A percentile compares a stretch with the other conserved stretches of the same genome.
These are phyloP conservation scores for Solanum hybrid DNA, from an alignment of 305 asterid species.

Conservation along the genomic window DNA sequence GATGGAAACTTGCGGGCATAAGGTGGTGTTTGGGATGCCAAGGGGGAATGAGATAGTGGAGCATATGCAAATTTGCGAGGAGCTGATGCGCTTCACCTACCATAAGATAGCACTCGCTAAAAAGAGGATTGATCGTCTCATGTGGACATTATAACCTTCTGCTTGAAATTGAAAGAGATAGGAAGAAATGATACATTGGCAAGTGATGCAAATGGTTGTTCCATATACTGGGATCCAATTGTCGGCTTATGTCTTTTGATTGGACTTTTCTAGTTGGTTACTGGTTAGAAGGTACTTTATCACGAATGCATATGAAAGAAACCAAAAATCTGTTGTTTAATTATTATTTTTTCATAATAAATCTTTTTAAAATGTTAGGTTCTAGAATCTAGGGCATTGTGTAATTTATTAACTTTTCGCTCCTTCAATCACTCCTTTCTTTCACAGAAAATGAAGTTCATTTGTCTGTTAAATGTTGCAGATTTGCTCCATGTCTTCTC, in stretches of 20 bases:
- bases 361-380: background rate
- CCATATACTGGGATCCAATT: background rate
- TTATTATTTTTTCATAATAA: background rate
- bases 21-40: background rate
- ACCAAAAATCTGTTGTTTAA: background rate
- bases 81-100: background rate
- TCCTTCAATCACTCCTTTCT: background rate
- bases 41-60: background rate
- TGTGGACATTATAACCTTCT: background rate
- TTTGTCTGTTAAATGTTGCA: conserved; percentile 35
- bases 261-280: background rate
- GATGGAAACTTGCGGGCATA: background rate
- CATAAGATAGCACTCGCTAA: background rate
- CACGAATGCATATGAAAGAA: background rate
- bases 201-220: background rate
- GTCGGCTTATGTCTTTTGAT: background rate
- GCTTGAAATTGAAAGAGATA: background rate
- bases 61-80: background rate
- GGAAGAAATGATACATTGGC: background rate
- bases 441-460: background rate
- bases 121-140: background rate
- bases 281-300: background rate
- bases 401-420: background rate
- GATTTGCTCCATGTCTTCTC: conserved; percentile 83
- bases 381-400: background rate